These are phyloP conservation scores for Cladophialophora exuberans DNA, from an alignment of 2,329 filamentous ascomycete species.

Conservation along the genomic window DNA sequence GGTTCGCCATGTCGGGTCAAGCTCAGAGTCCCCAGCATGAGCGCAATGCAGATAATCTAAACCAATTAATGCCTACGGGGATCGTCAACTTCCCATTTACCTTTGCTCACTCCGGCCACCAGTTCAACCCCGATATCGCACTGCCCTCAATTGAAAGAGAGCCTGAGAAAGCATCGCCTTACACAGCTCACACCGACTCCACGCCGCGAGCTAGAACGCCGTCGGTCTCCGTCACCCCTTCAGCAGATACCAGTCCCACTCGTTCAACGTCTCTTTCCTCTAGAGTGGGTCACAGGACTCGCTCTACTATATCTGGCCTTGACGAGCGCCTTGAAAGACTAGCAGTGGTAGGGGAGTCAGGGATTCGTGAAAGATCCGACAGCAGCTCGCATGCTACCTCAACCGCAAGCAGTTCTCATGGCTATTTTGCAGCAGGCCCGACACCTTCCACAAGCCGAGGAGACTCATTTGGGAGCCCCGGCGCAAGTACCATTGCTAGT, in stretches of 20 bases:
- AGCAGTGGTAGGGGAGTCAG: too few species aligned
- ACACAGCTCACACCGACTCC: conserved; percentile 3
- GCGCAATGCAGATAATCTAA: too few species aligned
- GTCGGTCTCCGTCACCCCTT: conserved; percentile 7
- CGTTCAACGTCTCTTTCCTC: background rate
- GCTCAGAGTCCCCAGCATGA: too few species aligned
- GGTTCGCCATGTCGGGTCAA: too few species aligned
- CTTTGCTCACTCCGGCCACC: too few species aligned
- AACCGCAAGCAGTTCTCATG: background rate
- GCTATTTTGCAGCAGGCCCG: background rate
- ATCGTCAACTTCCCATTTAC: too few species aligned
- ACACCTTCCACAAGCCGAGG: background rate
- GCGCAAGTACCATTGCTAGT: background rate
- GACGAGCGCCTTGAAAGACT: conserved; percentile 4
- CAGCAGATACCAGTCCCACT: background rate
- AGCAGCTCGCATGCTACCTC: background rate
- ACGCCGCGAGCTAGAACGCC: conserved; percentile 2
- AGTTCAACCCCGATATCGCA: background rate
- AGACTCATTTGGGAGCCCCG: background rate
- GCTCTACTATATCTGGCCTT: background rate
- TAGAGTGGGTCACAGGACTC: background rate
- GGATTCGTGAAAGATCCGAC: background rate
- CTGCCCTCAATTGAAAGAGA: conserved; percentile 7
- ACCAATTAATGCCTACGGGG: too few species aligned
- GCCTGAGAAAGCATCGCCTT: background rate